Conservation (phyloP, 495 filamentous ascomycete genomes). For the Penicillium lagena region DNA sequence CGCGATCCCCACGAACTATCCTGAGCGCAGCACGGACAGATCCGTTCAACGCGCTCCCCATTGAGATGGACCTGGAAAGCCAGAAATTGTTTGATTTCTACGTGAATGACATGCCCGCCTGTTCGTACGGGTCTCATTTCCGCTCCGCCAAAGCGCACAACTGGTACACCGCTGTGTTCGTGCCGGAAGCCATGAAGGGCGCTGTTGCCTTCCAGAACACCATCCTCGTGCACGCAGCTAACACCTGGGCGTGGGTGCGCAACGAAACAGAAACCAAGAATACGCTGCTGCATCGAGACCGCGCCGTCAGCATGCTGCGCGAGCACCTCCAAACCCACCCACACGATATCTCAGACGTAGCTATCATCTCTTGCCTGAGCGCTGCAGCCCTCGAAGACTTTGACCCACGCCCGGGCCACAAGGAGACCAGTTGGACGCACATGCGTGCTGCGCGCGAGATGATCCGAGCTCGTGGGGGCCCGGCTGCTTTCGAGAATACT, state of each 20-base stretch:
- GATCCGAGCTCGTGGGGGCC: slow-evolving; percentile 31
- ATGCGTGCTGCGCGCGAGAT: slow-evolving; percentile 35
- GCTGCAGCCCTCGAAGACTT: slow-evolving; percentile 37
- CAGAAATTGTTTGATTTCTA: slow-evolving; percentile 34
- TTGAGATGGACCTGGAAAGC: slow-evolving; percentile 22
- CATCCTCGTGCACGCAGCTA: slow-evolving; percentile 31
- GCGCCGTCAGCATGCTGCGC: slow-evolving; percentile 26
- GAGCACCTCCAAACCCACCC: slow-evolving; percentile 22
- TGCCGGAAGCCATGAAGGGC: slow-evolving; percentile 34
- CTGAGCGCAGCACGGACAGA: slow-evolving; percentile 32
- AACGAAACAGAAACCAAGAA: slow-evolving; percentile 21
- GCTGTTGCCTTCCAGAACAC: slow-evolving; percentile 32
- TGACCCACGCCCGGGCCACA: slow-evolving; percentile 30
- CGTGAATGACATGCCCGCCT: slow-evolving; percentile 33
- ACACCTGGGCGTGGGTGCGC: slow-evolving; percentile 32
- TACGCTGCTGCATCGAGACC: slow-evolving; percentile 23
- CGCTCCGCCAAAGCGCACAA: slow-evolving; percentile 30
- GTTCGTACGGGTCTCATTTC: slow-evolving; percentile 30
- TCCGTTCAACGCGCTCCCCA: slow-evolving; percentile 29
- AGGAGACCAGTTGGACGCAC: slow-evolving; percentile 32
- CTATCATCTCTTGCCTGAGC: slow-evolving; percentile 31
- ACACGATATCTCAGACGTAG: slow-evolving; percentile 26
- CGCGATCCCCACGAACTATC: slow-evolving; percentile 24
- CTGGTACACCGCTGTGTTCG: slow-evolving; percentile 32
- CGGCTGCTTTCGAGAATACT: slow-evolving; percentile 28